Conservation (phyloP, 2,329 filamentous ascomycete species). For the Penicillium nordicum region DNA sequence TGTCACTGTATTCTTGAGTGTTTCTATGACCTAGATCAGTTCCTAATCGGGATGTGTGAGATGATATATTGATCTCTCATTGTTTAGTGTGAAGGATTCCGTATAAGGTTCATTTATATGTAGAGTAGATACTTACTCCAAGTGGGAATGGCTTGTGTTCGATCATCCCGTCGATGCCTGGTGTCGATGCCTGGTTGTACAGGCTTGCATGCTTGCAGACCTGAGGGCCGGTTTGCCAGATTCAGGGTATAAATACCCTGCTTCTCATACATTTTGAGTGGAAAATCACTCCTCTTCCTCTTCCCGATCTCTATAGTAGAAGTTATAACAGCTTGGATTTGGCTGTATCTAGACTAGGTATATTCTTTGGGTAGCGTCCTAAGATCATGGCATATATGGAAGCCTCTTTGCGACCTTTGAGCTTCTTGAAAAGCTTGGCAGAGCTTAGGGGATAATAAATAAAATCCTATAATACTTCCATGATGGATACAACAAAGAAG, state of each 20-base stretch:
- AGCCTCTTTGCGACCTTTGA: background rate
- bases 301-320: no score
- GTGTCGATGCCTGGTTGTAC: no score
- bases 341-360: background rate
- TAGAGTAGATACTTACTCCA: background rate
- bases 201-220: no score
- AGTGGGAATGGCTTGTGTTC: no score
- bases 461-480: background rate
- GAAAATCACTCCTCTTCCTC: no score
- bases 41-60: slow-evolving; percentile 22
- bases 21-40: slow-evolving; percentile 26
- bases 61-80: background rate
- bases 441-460: background rate
- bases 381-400: background rate
- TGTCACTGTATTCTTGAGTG: slow-evolving; percentile 29
- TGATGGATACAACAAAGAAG: background rate
- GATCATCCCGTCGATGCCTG: no score
- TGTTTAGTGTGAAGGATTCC: background rate
- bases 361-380: background rate
- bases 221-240: no score
- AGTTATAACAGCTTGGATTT: no score
- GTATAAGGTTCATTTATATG: background rate
- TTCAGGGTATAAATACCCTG: no score
- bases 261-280: no score
- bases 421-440: background rate